These are phyloP conservation scores for Russula emetica DNA, from an alignment of 768 basidiomycete genomes.

Conservation along the genomic window DNA sequence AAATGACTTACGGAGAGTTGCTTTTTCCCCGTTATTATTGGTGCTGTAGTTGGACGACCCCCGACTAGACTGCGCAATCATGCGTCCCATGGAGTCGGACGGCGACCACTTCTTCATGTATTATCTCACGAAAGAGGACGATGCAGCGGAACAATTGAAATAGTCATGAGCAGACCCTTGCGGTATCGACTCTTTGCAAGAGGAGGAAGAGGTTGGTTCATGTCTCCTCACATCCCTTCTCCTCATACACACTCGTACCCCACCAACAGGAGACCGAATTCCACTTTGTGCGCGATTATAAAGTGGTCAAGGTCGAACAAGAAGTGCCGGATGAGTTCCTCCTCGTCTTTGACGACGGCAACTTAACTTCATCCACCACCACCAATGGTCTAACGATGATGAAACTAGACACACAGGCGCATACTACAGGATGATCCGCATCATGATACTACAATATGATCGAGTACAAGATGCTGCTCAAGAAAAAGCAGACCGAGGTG, in stretches of 20 bases:
- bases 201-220: constrained; percentile 49
- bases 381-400: constrained; percentile 1
- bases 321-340: constrained; percentile 83
- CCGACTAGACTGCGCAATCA: constrained; percentile 76
- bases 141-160: constrained; percentile 63
- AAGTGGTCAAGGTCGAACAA: constrained; percentile 81
- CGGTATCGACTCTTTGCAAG: constrained; percentile 45
- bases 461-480: constrained; percentile 81
- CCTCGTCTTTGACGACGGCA: constrained; percentile 61
- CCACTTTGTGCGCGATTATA: constrained; percentile 78
- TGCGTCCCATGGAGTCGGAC: constrained; percentile 84
- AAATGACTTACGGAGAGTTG: background rate
- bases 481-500: constrained; percentile 80
- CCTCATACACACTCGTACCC: background rate
- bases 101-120: constrained; percentile 86
- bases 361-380: constrained; percentile 24
- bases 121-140: constrained; percentile 75
- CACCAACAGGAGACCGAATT: constrained; percentile 58
- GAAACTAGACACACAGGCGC: constrained; percentile 49
- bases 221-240: background rate
- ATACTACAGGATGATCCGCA: constrained; percentile 87
- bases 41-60: constrained; percentile 62
- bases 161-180: constrained; percentile 42
- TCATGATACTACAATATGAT: too few species aligned
- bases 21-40: background rate